A percentile compares a stretch with the other conserved stretches of the same genome.
Evolutionary conservation across 2,329 filamentous ascomycete species (phyloP).

Genomic region (Trichophyton verrucosum): DNA sequence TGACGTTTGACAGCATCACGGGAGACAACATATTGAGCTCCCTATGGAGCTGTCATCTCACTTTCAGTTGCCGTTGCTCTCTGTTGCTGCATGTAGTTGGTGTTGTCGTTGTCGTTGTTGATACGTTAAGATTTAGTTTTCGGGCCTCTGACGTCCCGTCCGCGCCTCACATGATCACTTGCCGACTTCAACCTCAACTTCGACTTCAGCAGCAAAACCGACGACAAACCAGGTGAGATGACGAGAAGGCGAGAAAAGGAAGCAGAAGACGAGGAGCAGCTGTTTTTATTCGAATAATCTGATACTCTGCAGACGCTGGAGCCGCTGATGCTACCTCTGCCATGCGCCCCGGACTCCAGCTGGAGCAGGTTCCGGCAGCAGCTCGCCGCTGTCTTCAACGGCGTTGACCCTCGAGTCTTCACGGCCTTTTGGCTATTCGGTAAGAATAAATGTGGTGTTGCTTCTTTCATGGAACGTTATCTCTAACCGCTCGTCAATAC

Average conservation of each 20-base stretch:
- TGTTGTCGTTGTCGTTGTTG: background rate
- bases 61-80: no score
- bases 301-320: background rate
- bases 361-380: slow-evolving; percentile 63
- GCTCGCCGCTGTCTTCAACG: slow-evolving; percentile 49
- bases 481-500: background rate
- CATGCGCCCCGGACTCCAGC: slow-evolving; percentile 49
- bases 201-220: background rate
- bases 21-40: background rate
- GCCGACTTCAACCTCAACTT: background rate
- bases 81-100: no score
- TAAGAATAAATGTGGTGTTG: slow-evolving; percentile 32
- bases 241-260: background rate
- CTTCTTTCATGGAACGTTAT: background rate
- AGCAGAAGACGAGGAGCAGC: background rate
- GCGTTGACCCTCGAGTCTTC: slow-evolving; percentile 58
- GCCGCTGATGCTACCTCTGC: slow-evolving; percentile 40
- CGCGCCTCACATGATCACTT: background rate
- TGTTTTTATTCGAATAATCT: background rate
- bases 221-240: background rate
- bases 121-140: background rate
- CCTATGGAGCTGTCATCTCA: no score
- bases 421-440: slow-evolving; percentile 90
- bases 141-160: background rate
- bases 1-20: background rate